Conservation (phyloP, 768 basidiomycete species). For the Termitomyces sp. region DNA sequence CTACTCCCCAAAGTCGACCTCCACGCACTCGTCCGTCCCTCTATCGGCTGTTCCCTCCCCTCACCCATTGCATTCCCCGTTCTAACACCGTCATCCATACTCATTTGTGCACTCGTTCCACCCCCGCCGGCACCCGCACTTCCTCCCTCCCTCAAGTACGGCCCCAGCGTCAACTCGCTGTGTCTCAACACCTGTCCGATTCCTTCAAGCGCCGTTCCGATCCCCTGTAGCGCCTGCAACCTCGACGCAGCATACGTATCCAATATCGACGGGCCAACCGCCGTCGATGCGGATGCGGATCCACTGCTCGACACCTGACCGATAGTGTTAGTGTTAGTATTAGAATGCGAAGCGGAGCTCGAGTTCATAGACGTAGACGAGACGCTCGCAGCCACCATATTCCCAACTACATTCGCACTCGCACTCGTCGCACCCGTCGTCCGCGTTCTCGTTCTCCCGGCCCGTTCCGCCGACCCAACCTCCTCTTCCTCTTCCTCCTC, state of each 20-base stretch:
- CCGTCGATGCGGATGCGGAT: background rate
- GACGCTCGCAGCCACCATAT: no score
- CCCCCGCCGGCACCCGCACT: no score
- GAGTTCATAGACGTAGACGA: no score
- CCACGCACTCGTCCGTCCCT: slow-evolving; percentile 5
- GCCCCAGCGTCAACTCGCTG: slow-evolving; percentile 9
- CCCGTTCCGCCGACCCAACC: no score
- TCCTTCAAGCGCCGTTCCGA: slow-evolving; percentile 9
- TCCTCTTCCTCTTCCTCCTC: no score
- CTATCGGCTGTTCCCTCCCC: background rate
- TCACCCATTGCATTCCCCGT: background rate
- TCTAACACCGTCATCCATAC: no score
- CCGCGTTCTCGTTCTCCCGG: no score
- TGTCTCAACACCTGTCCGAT: slow-evolving; percentile 9
- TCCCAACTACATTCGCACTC: no score
- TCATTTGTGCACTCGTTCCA: background rate
- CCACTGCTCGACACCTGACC: background rate
- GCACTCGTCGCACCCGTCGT: background rate
- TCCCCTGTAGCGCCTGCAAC: slow-evolving; percentile 5
- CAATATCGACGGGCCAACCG: background rate
- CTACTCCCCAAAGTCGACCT: background rate
- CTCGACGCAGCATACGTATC: slow-evolving; percentile 6
- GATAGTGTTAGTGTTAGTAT: background rate
- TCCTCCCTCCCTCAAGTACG: slow-evolving; percentile 1
- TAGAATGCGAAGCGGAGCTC: no score